phyloP scores from a whole-genome alignment of 2,329 filamentous ascomycete genomes.

The Zasmidium cellare region DNA sequence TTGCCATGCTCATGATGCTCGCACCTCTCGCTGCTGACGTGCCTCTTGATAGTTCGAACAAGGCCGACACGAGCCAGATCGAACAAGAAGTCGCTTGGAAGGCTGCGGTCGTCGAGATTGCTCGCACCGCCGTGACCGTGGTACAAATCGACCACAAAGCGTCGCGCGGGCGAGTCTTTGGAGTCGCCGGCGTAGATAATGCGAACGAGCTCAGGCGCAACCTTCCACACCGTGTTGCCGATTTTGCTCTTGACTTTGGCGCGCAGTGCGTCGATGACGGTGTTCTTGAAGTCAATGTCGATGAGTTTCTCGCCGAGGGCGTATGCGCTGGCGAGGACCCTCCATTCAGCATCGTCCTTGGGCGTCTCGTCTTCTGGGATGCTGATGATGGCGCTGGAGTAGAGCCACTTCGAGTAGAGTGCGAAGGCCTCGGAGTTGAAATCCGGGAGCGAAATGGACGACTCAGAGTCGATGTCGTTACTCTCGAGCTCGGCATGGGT shows the following conservation, averaged over 20 bases:
- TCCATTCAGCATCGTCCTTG: not conserved
- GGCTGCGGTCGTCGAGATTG: not conserved
- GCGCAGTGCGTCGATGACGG: not conserved
- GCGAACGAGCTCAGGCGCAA: not conserved
- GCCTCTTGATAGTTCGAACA: too few species aligned
- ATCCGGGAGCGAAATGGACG: not conserved
- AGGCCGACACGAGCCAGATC: not conserved
- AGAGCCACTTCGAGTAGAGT: slow-evolving; percentile 3
- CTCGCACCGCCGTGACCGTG: not conserved
- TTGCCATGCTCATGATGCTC: not conserved
- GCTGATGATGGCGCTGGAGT: not conserved
- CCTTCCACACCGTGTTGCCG: not conserved
- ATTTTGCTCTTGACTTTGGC: not conserved
- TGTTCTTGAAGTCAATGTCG: not conserved
- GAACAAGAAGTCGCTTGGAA: not conserved
- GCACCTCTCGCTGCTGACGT: not conserved
- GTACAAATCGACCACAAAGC: not conserved
- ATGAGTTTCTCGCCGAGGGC: not conserved
- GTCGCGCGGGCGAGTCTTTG: not conserved
- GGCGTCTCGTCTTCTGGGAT: slow-evolving; percentile 7
- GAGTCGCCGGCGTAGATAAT: not conserved
- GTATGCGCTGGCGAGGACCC: not conserved
- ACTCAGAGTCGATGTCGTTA: not conserved
- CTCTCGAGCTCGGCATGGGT: not conserved
- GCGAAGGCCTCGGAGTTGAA: not conserved